These are phyloP conservation scores for Penicillium diatomitis DNA, from an alignment of 495 filamentous ascomycete genomes.

Conservation along the genomic window DNA sequence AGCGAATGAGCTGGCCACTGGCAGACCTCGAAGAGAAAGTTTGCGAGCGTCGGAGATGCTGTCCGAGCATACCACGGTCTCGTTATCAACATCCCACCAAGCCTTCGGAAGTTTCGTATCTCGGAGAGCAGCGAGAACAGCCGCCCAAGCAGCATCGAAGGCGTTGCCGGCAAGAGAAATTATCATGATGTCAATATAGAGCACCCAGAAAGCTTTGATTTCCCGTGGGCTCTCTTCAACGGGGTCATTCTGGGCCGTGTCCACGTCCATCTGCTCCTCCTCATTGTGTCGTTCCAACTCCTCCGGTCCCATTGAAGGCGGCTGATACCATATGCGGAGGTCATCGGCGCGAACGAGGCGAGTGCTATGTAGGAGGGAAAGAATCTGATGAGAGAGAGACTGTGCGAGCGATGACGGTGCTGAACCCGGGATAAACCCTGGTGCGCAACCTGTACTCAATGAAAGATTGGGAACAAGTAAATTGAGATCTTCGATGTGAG, in stretches of 20 bases:
- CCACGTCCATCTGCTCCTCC: conserved; percentile 38
- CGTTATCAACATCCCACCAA: conserved; percentile 76
- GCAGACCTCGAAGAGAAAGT: conserved; percentile 49
- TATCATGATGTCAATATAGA: conserved; percentile 88
- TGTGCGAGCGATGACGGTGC: conserved; percentile 76
- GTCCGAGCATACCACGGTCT: conserved; percentile 68
- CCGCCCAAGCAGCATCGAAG: conserved; percentile 82
- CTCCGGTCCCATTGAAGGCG: conserved; percentile 31
- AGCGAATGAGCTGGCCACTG: conserved; percentile 61
- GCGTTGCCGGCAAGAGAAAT: conserved; percentile 85
- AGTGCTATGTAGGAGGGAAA: conserved; percentile 61
- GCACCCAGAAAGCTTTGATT: conserved; percentile 81
- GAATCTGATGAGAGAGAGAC: conserved; percentile 67
- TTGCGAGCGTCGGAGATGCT: conserved; percentile 34
- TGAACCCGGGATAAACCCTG: conserved; percentile 72
- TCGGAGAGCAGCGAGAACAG: conserved; percentile 70
- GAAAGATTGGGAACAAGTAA: conserved; percentile 91
- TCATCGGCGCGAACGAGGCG: conserved; percentile 51
- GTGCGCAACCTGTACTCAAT: conserved; percentile 77
- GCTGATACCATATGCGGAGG: conserved; percentile 60
- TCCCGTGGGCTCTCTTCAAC: conserved; percentile 26
- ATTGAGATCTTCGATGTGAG: conserved; percentile 48
- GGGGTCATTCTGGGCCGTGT: conserved; percentile 11
- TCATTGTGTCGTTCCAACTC: conserved; percentile 29
- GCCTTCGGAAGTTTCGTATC: conserved; percentile 73